Base-by-base conservation (phyloP, 805 yeast species). In the Starmerella scarabaei region DNA sequence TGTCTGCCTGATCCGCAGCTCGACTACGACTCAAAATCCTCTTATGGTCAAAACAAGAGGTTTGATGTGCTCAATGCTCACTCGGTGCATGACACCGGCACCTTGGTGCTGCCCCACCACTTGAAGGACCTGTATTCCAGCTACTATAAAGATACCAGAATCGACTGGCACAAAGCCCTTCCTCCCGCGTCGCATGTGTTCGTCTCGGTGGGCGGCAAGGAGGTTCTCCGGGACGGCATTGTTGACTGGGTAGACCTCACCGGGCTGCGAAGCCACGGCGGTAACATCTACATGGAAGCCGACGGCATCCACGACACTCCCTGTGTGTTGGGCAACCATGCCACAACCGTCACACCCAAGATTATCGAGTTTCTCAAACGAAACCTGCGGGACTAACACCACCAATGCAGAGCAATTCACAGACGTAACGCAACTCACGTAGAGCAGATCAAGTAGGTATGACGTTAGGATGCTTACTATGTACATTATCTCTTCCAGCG, bases 401-500 rank as follows among this genome's bases (percentile, higher is more conserved):
- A n/a, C n/a, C n/a, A n/a, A n/a, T n/a, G n/a, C n/a, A n/a, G n/a
- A n/a, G n/a, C n/a, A n/a, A n/a, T n/a, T n/a, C n/a, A n/a, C n/a
- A n/a, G n/a, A n/a, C n/a, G n/a, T n/a, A n/a, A n/a, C n/a, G n/a
- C n/a, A n/a, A n/a, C n/a, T n/a, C n/a, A n/a, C n/a, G n/a, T n/a
- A n/a, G n/a, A n/a, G n/a, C n/a, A 28, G 8, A 7, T 8, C 8
- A 15, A 8, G 16, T 16, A 28, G 6, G 16, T 16, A 14, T 28
- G 31, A 28, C 16, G n/a, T 28, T 17, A 17, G 5, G n/a, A n/a
- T 16, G 11, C 19, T n/a, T 5, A 17, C 17, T 41, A 37, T 32
- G 36, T 21, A 29, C 35, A 33, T 18, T 39, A 45, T 31, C 42
- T 35, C 37, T 46, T 46, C 48, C 45, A 41, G 23, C 41, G 41